Conservation (phyloP, 1,284 basidiomycete species). For the Veloporphyrellus conicus region DNA sequence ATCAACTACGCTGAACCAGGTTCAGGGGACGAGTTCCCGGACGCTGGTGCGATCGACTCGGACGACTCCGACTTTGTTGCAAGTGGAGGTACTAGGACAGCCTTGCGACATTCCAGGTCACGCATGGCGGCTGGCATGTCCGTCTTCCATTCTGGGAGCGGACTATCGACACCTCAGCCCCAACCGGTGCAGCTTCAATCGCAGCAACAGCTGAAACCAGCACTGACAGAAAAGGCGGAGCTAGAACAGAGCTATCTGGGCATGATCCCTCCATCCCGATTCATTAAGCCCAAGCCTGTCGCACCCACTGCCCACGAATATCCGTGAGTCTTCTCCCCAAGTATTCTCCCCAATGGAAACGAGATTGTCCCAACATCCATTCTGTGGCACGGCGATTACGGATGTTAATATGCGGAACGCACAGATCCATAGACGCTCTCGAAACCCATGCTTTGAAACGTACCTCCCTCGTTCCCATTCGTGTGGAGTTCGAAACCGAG, state of each 20-base stretch:
- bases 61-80: conserved; percentile 67
- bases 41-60: conserved; percentile 72
- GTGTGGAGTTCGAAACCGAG: conserved; percentile 92
- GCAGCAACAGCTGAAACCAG: conserved; percentile 26
- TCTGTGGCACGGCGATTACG: conserved; percentile 13
- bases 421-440: conserved; percentile 64
- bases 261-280: conserved; percentile 75
- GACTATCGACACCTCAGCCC: conserved; percentile 33
- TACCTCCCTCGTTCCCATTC: conserved; percentile 82
- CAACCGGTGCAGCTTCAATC: conserved; percentile 24
- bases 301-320: conserved; percentile 64
- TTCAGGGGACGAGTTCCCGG: conserved; percentile 75
- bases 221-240: conserved; percentile 48
- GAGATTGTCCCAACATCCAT: conserved; percentile 14
- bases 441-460: conserved; percentile 60
- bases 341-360: conserved; percentile 12
- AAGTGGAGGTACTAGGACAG: conserved; percentile 47
- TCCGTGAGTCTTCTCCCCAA: conserved; percentile 48
- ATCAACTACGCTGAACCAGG: conserved; percentile 88
- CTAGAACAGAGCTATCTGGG: conserved; percentile 88
- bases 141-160: conserved; percentile 34
- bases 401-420: conserved; percentile 16
- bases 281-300: conserved; percentile 62
- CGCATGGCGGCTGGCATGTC: conserved; percentile 38
- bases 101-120: conserved; percentile 39